Evolutionary conservation across 208 protist species (phyloP).

Genomic region (Trichomonas gallinae): DNA sequence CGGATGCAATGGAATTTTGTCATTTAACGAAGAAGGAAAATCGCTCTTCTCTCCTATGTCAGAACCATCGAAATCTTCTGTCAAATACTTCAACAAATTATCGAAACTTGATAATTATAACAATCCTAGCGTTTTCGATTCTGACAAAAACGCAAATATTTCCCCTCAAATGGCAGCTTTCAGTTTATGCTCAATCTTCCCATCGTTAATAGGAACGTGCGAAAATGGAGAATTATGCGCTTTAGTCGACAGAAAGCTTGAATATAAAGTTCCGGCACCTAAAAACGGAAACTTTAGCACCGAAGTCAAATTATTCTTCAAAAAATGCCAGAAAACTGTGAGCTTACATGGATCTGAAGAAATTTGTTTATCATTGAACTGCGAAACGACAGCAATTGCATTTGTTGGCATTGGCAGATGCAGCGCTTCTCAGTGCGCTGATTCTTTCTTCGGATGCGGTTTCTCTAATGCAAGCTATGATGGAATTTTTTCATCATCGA

Average conservation of each 20-base stretch:
- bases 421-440: background rate
- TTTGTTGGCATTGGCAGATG: background rate
- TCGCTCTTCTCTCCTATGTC: background rate
- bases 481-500: background rate
- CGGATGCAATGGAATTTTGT: background rate
- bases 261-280: background rate
- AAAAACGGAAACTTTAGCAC: background rate
- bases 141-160: background rate
- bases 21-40: background rate
- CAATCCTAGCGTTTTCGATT: background rate
- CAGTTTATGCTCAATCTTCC: background rate
- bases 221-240: background rate
- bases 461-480: background rate
- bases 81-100: background rate
- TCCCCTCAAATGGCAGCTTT: background rate
- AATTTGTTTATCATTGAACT: background rate
- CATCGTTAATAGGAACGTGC: background rate
- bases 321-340: background rate
- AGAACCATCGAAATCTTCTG: background rate
- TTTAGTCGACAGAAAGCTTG: background rate
- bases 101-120: background rate
- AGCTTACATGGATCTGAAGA: background rate
- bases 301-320: background rate
- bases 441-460: background rate
- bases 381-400: background rate